Base-by-base conservation (phyloP, 768 basidiomycete species). In the Omphalotus guepiniiformis region DNA sequence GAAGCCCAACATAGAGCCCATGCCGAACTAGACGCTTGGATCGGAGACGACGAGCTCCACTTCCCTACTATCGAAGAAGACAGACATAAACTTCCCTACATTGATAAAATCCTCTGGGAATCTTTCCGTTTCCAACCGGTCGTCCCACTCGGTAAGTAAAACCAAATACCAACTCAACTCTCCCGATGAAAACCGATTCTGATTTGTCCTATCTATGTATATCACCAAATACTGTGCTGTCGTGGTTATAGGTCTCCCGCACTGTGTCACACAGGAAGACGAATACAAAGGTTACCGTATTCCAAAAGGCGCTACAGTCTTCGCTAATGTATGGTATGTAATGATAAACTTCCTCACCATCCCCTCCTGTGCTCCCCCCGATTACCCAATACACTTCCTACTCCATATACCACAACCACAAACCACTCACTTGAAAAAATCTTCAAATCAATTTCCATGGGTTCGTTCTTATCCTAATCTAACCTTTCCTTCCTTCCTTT, bases 211-310 rank as follows among this genome's bases (percentile, higher is more conserved):
- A n/a, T n/a, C n/a, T n/a, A n/a, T n/a, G n/a, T n/a, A n/a, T n/a
- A n/a, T n/a, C n/a, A n/a, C n/a, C n/a, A n/a, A n/a, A n/a, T n/a
- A n/a, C n/a, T n/a, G n/a, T n/a, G n/a, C n/a, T n/a, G n/a, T n/a
- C n/a, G n/a, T n/a, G n/a, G n/a, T n/a, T 34, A 3, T 41, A 35
- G 48, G 29, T 22, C 26, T 52, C 23, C 46, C 47, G 13, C 51
- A 53, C 23, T 49, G 40, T 13, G 40, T 42, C 8, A 32, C 59
- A 29, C 47, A 55, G 6, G 63, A 71, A 35, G 70, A 70, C 38
- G 54, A 64, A 4, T 68, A 66, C 41, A 60, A 58, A n/a, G 70
- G 67, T 4, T 63, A 64, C 52, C 62, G 62, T 27, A 71, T 70
- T 28, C 69, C 70, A 2, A 63, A 65, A 52, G 70, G 65, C 8